Percentiles rank a stretch among this genome's conserved stretches.
These are phyloP conservation scores for Arachis monticola DNA, from an alignment of 331 rosid genomes.

Conservation along the genomic window DNA sequence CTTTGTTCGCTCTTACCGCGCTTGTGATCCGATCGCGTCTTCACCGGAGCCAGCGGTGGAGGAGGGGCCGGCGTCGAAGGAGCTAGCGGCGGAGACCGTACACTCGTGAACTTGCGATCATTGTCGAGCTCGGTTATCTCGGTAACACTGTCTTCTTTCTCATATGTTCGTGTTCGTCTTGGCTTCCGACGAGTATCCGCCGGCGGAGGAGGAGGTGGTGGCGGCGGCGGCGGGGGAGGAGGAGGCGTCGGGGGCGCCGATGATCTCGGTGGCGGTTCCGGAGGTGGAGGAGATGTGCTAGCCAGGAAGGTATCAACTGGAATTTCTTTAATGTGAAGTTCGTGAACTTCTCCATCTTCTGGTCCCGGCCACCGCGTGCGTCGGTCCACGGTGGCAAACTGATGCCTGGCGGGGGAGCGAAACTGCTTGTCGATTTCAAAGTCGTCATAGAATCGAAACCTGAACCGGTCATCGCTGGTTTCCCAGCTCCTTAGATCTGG, in stretches of 20 bases:
- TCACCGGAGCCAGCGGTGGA: constrained; percentile 54
- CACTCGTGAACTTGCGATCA: constrained; percentile 24
- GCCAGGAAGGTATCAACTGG: constrained; percentile 60
- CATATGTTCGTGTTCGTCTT: constrained; percentile 37
- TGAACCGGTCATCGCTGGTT: constrained; percentile 45
- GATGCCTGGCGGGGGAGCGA: constrained; percentile 39
- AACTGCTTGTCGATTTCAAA: constrained; percentile 59
- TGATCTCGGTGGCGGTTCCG: constrained; percentile 32
- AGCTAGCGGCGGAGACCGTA: constrained; percentile 44
- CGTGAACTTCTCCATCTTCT: constrained; percentile 26
- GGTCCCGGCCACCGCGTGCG: constrained; percentile 21
- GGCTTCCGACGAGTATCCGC: constrained; percentile 33
- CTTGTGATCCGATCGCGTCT: constrained; percentile 52
- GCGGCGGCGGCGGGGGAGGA: constrained; percentile 46
- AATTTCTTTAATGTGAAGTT: constrained; percentile 58
- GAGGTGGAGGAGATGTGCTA: constrained; percentile 18
- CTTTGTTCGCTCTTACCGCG: constrained; percentile 52
- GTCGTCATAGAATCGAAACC: constrained; percentile 77
- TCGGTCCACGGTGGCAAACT: constrained; percentile 1
- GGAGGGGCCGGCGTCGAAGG: constrained; percentile 47
- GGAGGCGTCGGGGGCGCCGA: constrained; percentile 44
- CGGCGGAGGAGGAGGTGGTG: constrained; percentile 47
- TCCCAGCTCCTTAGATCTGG: constrained; percentile 85
- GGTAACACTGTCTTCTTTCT: constrained; percentile 7
- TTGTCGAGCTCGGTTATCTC: constrained; percentile 36